Evolutionary conservation across 345 rosid genomes (phyloP).

Genomic region (Carallia brachiata): DNA sequence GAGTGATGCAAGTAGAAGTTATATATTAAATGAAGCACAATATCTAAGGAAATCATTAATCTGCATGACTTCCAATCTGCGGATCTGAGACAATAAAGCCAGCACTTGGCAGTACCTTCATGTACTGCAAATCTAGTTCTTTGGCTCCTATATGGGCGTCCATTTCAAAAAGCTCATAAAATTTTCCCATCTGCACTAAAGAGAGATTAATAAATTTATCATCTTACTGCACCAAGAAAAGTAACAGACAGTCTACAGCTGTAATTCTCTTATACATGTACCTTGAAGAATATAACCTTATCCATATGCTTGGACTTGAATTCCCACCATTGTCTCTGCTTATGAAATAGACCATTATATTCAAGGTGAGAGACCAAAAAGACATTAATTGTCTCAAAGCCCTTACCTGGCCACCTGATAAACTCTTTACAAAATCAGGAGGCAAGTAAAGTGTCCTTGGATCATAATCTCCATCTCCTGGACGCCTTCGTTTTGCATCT

Average conservation of each 20-base stretch:
- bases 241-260: background rate
- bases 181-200: constrained; percentile 85
- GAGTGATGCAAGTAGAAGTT: constrained; percentile 15
- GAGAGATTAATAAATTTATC: constrained; percentile 9
- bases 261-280: constrained; percentile 20
- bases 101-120: constrained; percentile 63
- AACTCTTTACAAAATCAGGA: constrained; percentile 66
- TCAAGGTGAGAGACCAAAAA: constrained; percentile 15
- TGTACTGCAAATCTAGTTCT: constrained; percentile 91
- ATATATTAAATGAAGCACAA: constrained; percentile 6
- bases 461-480: constrained; percentile 75
- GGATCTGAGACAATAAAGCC: background rate
- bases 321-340: constrained; percentile 99
- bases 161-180: constrained; percentile 98
- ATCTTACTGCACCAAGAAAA: constrained; percentile 1
- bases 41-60: background rate
- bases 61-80: background rate
- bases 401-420: constrained; percentile 87
- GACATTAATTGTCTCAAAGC: constrained; percentile 12
- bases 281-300: constrained; percentile 97
- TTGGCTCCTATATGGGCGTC: constrained; percentile 95
- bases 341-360: constrained; percentile 11
- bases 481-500: constrained; percentile 68
- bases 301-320: constrained; percentile 98
- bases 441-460: constrained; percentile 87